phyloP scores from a whole-genome alignment of 129 eudicot genomes.

The Sambucus nigra region DNA sequence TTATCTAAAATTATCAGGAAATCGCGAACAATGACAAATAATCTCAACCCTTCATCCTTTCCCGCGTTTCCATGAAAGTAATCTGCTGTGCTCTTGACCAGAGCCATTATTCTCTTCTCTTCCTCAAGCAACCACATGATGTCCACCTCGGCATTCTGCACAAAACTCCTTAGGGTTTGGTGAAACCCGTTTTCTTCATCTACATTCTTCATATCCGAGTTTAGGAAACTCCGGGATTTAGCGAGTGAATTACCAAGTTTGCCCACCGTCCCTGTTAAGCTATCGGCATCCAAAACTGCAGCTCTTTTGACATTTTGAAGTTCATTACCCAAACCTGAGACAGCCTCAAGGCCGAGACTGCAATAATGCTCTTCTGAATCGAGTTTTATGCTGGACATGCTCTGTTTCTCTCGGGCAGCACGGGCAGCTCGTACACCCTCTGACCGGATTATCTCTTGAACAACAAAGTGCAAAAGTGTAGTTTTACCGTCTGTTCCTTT shows the following conservation, averaged over 20 bases:
- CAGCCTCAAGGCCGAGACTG: constrained; percentile 77
- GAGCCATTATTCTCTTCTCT: constrained; percentile 75
- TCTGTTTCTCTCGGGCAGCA: constrained; percentile 35
- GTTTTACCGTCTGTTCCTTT: constrained; percentile 92
- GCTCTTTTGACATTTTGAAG: constrained; percentile 73
- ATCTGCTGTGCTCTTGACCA: constrained; percentile 78
- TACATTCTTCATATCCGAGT: constrained; percentile 48
- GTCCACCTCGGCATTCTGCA: constrained; percentile 70
- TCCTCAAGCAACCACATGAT: constrained; percentile 65
- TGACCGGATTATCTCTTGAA: constrained; percentile 83
- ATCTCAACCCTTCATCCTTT: constrained; percentile 84
- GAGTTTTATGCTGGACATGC: constrained; percentile 44
- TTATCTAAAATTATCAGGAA: constrained; percentile 66
- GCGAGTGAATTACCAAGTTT: constrained; percentile 43
- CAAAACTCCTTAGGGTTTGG: constrained; percentile 43
- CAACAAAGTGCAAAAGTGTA: constrained; percentile 91
- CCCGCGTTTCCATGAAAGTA: constrained; percentile 84
- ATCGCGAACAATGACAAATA: constrained; percentile 81
- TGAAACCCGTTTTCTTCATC: constrained; percentile 58
- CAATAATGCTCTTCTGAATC: constrained; percentile 65
- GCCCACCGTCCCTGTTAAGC: constrained; percentile 51
- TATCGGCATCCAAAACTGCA: constrained; percentile 67
- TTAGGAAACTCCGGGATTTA: constrained; percentile 58
- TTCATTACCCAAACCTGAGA: constrained; percentile 57
- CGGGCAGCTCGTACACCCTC: constrained; percentile 78